Percentiles rank a stretch among this genome's conserved stretches.
Conservation (phyloP, 2,329 filamentous ascomycete species). For the Myriosclerotinia duriaeana region DNA sequence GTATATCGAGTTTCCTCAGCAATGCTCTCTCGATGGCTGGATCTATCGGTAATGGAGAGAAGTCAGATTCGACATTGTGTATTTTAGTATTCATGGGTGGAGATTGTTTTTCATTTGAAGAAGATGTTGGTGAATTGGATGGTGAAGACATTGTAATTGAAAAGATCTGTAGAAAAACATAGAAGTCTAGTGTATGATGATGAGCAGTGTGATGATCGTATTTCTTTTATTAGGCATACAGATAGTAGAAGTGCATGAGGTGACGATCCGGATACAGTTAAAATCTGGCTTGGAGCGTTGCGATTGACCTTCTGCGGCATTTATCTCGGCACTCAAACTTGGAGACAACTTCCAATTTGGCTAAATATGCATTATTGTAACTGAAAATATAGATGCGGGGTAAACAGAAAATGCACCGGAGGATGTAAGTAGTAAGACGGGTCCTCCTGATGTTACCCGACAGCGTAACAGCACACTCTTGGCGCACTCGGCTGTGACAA, state of each 20-base stretch:
- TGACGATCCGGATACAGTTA: neutral
- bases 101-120: neutral
- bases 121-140: neutral
- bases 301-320: neutral
- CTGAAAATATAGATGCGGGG: neutral
- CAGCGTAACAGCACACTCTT: neutral
- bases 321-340: neutral
- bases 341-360: neutral
- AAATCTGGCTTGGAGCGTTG: neutral
- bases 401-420: neutral
- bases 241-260: neutral
- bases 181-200: too few species aligned
- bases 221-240: neutral
- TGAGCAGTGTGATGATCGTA: too few species aligned
- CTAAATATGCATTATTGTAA: neutral
- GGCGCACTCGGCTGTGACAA: neutral
- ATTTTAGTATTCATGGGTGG: neutral
- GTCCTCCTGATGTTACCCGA: neutral
- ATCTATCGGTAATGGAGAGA: neutral
- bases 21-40: constrained; percentile 26
- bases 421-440: neutral
- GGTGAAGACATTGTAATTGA: constrained; percentile 3
- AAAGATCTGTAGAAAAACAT: neutral
- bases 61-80: neutral
- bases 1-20: constrained; percentile 31